Evolutionary conservation across 192 early-diverging fungal species (phyloP).

Genomic region (Rhizophagus prolifer): DNA sequence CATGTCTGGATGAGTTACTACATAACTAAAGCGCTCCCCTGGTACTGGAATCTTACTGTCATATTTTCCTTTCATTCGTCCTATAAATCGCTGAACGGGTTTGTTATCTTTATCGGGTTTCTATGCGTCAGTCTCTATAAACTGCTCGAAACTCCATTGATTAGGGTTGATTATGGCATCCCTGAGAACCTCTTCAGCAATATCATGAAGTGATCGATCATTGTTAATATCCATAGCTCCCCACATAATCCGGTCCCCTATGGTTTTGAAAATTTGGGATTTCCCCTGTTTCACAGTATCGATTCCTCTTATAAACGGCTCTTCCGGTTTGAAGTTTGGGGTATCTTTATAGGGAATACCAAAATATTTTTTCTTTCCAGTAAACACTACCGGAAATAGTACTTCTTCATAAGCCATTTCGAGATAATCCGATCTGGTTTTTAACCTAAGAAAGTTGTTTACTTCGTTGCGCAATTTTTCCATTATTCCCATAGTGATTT

Average conservation of each 20-base stretch:
- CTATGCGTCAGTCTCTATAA: not conserved
- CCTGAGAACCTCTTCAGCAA: slow-evolving; percentile 8
- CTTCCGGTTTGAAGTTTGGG: not conserved
- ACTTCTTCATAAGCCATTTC: no score
- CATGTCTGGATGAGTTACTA: not conserved
- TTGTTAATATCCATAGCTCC: slow-evolving; percentile 5
- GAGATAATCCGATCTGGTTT: slow-evolving; percentile 4
- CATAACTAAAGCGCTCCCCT: slow-evolving; percentile 3
- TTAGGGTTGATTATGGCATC: no score
- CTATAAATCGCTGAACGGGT: not conserved
- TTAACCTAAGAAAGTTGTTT: not conserved
- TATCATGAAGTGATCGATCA: not conserved
- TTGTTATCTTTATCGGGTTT: not conserved
- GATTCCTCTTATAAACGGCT: slow-evolving; percentile 4
- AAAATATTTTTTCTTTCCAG: slow-evolving; percentile 19
- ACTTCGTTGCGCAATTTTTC: slow-evolving; percentile 4
- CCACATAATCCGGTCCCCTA: slow-evolving; percentile 4
- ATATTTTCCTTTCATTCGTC: not conserved
- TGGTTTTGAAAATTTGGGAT: not conserved
- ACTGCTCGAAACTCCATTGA: no score
- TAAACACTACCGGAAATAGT: slow-evolving; percentile 13
- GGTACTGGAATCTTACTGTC: not conserved
- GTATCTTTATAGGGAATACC: not conserved
- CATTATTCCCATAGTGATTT: slow-evolving; percentile 13
- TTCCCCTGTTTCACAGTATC: slow-evolving; percentile 8